Evolutionary conservation across 2,329 filamentous ascomycete genomes (phyloP).

Genomic region (Stagonosporopsis rhizophila): DNA sequence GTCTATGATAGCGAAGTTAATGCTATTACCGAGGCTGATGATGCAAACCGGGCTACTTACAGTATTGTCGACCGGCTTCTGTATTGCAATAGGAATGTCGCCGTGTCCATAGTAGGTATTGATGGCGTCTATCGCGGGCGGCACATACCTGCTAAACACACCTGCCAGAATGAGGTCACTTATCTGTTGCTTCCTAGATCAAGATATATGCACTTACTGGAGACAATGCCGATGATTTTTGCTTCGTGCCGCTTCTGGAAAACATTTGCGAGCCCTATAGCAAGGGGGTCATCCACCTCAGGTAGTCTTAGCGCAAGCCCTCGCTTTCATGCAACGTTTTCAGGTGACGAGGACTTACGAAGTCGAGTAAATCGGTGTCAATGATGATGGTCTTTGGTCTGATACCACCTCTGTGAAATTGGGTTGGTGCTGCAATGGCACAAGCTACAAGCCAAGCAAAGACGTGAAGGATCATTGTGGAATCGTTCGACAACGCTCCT

Average conservation of each 20-base stretch:
- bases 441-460: neutral
- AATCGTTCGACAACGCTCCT: neutral
- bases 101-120: constrained; percentile 5
- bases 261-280: constrained; percentile 6
- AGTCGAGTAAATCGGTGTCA: constrained; percentile 7
- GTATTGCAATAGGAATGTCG: constrained; percentile 4
- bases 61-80: constrained; percentile 10
- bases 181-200: neutral
- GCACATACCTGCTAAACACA: constrained; percentile 6
- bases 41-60: neutral
- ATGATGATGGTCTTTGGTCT: constrained; percentile 3
- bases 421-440: neutral
- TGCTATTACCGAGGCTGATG: neutral
- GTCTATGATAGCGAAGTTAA: neutral
- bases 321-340: no score
- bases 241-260: neutral
- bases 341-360: neutral
- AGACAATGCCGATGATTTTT: neutral
- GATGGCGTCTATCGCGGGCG: constrained; percentile 9
- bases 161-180: neutral
- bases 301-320: neutral
- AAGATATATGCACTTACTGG: neutral
- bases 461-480: neutral
- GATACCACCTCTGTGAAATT: neutral
- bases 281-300: constrained; percentile 6